These are phyloP conservation scores for Byssoonygena ceratinophila DNA, from an alignment of 2,329 filamentous ascomycete species.

Conservation along the genomic window DNA sequence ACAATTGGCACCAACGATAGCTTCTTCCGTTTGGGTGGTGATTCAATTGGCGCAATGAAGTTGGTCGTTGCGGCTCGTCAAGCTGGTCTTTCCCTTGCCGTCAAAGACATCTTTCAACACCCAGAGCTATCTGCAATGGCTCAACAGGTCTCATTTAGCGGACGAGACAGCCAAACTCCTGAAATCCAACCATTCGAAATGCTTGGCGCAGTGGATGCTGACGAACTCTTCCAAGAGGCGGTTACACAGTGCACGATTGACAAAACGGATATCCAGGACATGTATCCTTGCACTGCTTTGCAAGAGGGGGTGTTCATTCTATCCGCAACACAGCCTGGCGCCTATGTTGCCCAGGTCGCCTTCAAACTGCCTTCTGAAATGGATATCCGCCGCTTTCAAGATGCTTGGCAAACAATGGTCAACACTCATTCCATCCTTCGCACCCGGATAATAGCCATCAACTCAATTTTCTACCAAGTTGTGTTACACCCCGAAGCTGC, in stretches of 20 bases:
- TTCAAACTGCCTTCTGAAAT: constrained; percentile 25
- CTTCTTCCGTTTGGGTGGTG: constrained; percentile 14
- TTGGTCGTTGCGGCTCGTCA: constrained; percentile 19
- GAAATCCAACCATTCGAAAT: neutral
- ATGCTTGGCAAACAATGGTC: constrained; percentile 28
- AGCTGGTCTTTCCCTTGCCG: constrained; percentile 18
- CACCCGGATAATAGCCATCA: too few relatives aligned
- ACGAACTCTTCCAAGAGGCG: too few relatives aligned
- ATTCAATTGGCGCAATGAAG: constrained; percentile 21
- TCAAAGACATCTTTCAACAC: constrained; percentile 23
- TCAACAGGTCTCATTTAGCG: neutral
- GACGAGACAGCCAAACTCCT: too few relatives aligned
- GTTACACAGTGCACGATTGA: too few relatives aligned
- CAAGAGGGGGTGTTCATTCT: constrained; percentile 35
- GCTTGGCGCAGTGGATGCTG: neutral
- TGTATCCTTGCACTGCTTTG: constrained; percentile 31
- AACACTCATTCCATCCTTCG: too few relatives aligned
- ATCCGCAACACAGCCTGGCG: constrained; percentile 28
- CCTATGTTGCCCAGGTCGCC: constrained; percentile 18
- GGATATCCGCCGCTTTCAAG: constrained; percentile 23
- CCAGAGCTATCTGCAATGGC: constrained; percentile 31
- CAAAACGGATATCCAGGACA: constrained; percentile 24
- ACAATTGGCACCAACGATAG: constrained; percentile 13
- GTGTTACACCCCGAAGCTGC: too few relatives aligned
- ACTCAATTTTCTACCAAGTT: too few relatives aligned